phyloP scores from a whole-genome alignment of 2,329 filamentous ascomycete species.

The Talaromyces sp. region DNA sequence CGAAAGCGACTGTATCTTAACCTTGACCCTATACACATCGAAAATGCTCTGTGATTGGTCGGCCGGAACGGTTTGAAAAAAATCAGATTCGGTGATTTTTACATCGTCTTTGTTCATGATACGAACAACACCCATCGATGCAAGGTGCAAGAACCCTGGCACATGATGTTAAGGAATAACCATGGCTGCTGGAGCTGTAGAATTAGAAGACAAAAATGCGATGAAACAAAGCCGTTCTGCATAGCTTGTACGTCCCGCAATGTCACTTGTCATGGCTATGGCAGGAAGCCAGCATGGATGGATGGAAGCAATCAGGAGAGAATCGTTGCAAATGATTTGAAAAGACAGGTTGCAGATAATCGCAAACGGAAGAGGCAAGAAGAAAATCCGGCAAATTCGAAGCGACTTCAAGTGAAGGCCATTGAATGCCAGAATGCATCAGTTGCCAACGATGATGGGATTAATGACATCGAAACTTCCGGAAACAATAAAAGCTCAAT shows the following conservation, averaged over 20 bases:
- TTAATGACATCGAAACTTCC: not conserved
- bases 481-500: not conserved
- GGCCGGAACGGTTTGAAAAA: not conserved
- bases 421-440: not conserved
- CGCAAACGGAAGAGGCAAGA: not conserved
- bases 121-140: not conserved
- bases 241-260: constrained; percentile 51
- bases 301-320: constrained; percentile 10
- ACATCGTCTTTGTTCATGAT: not conserved
- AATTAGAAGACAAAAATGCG: constrained; percentile 66
- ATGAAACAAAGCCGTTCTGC: constrained; percentile 62
- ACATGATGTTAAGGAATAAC: constrained; percentile 6
- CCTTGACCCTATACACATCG: not conserved
- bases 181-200: constrained; percentile 64
- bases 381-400: not conserved
- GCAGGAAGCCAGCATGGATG: constrained; percentile 10
- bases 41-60: not conserved
- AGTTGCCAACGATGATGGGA: not conserved
- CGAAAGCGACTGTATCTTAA: too few relatives aligned
- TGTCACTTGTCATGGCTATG: constrained; percentile 15
- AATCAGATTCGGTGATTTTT: not conserved
- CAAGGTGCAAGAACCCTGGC: not conserved
- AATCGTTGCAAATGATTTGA: not conserved
- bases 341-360: not conserved
- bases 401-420: not conserved